Evolutionary conservation across 768 basidiomycete genomes (phyloP).

Genomic region (Sporobolomyces phaffii): DNA sequence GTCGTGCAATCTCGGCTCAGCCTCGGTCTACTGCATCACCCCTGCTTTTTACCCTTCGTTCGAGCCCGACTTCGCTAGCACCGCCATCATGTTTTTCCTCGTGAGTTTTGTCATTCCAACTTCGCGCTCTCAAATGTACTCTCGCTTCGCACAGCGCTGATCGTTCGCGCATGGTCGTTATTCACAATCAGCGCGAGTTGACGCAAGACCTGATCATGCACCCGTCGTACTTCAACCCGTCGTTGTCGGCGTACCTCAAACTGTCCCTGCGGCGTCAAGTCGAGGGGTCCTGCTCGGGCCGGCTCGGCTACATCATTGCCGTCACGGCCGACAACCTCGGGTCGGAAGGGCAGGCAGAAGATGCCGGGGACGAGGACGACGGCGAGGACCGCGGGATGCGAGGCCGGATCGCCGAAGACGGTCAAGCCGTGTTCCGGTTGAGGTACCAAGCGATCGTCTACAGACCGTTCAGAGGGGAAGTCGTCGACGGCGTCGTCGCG

Average conservation of each 20-base stretch:
- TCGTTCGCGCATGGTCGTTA: neutral
- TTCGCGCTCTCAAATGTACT: no score
- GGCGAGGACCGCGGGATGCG: constrained; percentile 18
- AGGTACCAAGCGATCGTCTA: constrained; percentile 94
- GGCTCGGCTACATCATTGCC: constrained; percentile 89
- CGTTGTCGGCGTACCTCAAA: constrained; percentile 87
- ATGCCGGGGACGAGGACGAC: constrained; percentile 2
- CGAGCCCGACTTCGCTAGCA: neutral
- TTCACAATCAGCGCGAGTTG: constrained; percentile 79
- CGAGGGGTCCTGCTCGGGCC: constrained; percentile 93
- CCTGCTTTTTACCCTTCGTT: no score
- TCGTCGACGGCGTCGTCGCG: constrained; percentile 90
- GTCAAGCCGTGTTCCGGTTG: constrained; percentile 92
- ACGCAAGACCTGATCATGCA: constrained; percentile 96
- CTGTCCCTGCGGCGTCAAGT: constrained; percentile 91
- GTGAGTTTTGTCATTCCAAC: constrained; percentile 3
- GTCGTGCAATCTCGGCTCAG: no score
- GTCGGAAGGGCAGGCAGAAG: constrained; percentile 1
- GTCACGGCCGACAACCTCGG: constrained; percentile 57
- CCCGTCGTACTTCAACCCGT: constrained; percentile 95
- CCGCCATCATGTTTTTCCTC: constrained; percentile 37
- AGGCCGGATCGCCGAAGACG: constrained; percentile 46
- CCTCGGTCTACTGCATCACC: no score
- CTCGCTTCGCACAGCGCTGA: no score
- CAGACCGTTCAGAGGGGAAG: constrained; percentile 99